These are phyloP conservation scores for Ophiostoma sp. DNA, from an alignment of 2,329 filamentous ascomycete genomes.

Conservation along the genomic window DNA sequence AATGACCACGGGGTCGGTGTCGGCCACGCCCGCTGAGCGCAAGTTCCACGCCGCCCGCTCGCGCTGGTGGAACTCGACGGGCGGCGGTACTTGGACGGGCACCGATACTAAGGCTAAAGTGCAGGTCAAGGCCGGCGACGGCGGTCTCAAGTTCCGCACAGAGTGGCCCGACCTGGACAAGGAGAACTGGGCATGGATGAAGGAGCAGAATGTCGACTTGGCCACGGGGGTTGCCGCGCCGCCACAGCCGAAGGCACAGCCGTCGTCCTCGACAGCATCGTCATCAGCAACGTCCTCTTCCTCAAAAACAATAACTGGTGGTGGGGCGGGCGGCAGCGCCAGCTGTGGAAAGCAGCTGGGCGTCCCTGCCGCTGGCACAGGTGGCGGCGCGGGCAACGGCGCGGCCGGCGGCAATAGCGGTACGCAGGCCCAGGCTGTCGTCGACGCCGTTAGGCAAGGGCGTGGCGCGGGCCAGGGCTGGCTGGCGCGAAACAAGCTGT, in stretches of 20 bases:
- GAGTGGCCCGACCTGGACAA: constrained; percentile 35
- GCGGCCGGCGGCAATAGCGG: constrained; percentile 58
- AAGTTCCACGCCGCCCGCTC: constrained; percentile 74
- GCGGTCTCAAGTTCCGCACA: not conserved
- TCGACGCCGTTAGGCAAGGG: constrained; percentile 74
- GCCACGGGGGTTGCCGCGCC: constrained; percentile 61
- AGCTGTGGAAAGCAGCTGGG: constrained; percentile 56
- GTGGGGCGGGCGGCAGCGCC: not conserved
- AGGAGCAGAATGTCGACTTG: constrained; percentile 74
- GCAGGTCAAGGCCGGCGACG: not conserved
- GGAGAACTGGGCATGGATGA: constrained; percentile 93
- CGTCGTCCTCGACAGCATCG: constrained; percentile 23
- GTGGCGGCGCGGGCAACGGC: constrained; percentile 37
- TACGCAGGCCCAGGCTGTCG: constrained; percentile 66
- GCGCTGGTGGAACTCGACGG: constrained; percentile 96
- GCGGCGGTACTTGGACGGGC: constrained; percentile 67
- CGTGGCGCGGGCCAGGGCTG: constrained; percentile 81
- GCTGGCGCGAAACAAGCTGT: constrained; percentile 76
- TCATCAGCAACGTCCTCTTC: constrained; percentile 33
- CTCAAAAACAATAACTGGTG: not conserved
- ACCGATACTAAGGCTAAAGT: constrained; percentile 38
- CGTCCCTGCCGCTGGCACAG: constrained; percentile 53
- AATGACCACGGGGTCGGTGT: constrained; percentile 93
- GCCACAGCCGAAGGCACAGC: constrained; percentile 17
- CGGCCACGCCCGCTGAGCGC: constrained; percentile 73